phyloP scores from a whole-genome alignment of 306 rosid genomes.

The Oemleria cerasiformis region DNA sequence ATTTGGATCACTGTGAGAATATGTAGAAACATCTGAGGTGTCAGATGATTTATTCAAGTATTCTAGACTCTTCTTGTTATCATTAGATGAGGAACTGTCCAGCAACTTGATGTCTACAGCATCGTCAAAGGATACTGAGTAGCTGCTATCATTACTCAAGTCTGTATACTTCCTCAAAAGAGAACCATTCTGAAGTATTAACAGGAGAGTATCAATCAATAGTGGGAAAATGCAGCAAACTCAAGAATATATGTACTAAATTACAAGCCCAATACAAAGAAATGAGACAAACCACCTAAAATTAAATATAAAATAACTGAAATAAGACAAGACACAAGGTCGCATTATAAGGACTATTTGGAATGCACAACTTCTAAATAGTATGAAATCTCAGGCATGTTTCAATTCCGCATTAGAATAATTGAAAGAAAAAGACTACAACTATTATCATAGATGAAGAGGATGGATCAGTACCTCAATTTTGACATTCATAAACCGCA shows the following conservation, averaged over 20 bases:
- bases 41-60: conserved; percentile 40
- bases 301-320: neutral
- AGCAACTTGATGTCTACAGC: conserved; percentile 64
- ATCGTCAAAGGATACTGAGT: conserved; percentile 75
- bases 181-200: conserved; percentile 65
- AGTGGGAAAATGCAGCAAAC: conserved; percentile 3
- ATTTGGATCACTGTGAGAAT: conserved; percentile 47
- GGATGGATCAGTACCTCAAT: conserved; percentile 65
- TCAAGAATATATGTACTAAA: neutral
- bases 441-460: conserved; percentile 1
- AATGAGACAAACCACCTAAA: neutral
- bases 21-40: conserved; percentile 22
- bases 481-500: conserved; percentile 85
- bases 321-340: neutral
- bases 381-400: neutral
- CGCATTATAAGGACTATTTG: neutral
- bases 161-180: conserved; percentile 72
- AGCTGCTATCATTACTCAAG: conserved; percentile 90
- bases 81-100: conserved; percentile 42
- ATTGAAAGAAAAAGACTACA: neutral
- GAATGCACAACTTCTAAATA: conserved; percentile 1
- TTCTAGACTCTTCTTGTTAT: conserved; percentile 45
- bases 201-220: conserved; percentile 15
- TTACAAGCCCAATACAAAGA: neutral
- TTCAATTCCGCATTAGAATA: neutral